A percentile compares a stretch with the other conserved stretches of the same genome.
Conservation (phyloP, 2,329 filamentous ascomycete genomes). For the Stylonectria norvegica region DNA sequence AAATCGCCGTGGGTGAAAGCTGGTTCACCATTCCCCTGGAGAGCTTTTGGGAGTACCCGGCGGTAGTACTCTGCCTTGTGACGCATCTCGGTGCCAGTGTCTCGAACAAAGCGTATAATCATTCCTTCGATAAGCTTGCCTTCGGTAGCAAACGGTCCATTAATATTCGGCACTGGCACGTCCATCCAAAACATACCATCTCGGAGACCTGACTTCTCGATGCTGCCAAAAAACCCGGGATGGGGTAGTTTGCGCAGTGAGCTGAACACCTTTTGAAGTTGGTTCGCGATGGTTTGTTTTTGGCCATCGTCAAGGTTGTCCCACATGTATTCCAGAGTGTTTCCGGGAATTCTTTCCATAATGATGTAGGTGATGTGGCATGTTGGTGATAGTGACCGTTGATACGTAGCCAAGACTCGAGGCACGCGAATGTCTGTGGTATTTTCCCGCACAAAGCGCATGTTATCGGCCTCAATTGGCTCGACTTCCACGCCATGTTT, state of each 20-base stretch:
- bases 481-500: slow-evolving; percentile 11
- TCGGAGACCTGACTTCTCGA: slow-evolving; percentile 7
- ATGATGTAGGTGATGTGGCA: slow-evolving; percentile 11
- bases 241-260: slow-evolving; percentile 8
- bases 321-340: slow-evolving; percentile 11
- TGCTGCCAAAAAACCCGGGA: slow-evolving; percentile 10
- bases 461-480: slow-evolving; percentile 9
- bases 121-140: slow-evolving; percentile 3
- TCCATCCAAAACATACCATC: slow-evolving; percentile 11
- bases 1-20: slow-evolving; percentile 15
- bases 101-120: slow-evolving; percentile 2
- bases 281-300: slow-evolving; percentile 1
- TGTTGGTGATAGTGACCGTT: not conserved
- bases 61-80: slow-evolving; percentile 3
- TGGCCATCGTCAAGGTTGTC: not conserved
- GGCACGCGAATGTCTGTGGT: slow-evolving; percentile 8
- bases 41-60: slow-evolving; percentile 3
- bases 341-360: slow-evolving; percentile 10
- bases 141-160: slow-evolving; percentile 6
- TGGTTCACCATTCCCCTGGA: slow-evolving; percentile 1
- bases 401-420: slow-evolving; percentile 11
- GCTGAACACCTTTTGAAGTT: slow-evolving; percentile 6
- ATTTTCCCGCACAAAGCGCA: slow-evolving; percentile 4
- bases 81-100: not conserved
- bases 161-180: slow-evolving; percentile 3